Base-by-base conservation (phyloP, 768 basidiomycete genomes). In the Harrya chromipes region DNA sequence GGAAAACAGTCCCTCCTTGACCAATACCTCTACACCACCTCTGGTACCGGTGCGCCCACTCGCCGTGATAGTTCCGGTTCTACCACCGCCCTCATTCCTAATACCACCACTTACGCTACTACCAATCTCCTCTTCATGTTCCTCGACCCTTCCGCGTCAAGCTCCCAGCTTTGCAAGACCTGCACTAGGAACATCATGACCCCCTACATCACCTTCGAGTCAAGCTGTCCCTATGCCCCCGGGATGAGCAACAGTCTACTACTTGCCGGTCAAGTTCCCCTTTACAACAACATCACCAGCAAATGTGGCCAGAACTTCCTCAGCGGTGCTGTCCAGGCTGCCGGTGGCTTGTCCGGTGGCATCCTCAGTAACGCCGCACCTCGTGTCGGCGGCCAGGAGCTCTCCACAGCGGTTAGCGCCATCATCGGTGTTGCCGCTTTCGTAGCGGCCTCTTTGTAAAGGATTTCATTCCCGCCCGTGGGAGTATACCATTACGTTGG, bases 61-160 rank as follows among this genome's bases (percentile, higher is more conserved):
- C 59, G 59, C 19, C 63, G 61, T 72, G 70, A 66, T 38, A 2
- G 37, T 36, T 50, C 55, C 43, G 67, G 53, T 36, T 38, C 55
- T n/a, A 59, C 77, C 16, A 48, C 61, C 8, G 55, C 64, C 26
- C 46, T 73, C 11, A 37, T 58, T 24, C 84, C 84, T 50, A 84
- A 90, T 69, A 66, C 75, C 39, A 72, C 73, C 10, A 77, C 78
- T 10, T 86, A 76, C 70, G 53, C 58, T 39, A 56, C 70, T 40
- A 78, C 78, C 62, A 90, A 87, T 74, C 68, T 97, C 47, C 73
- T 81, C 31, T 97, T 90, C 87, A 74, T 97, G 56, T 83, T 88
- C 83, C 77, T 89, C 62, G 65, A 75, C 24, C 73, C 86, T 39
- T 53, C 59, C 52, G 70, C 79, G 62, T 33, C 76, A 23, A 66